A percentile compares a stretch with the other conserved stretches of the same genome.
These are phyloP conservation scores for Zoysia matrella DNA, from an alignment of 202 grass and related monocot genomes.

Conservation along the genomic window DNA sequence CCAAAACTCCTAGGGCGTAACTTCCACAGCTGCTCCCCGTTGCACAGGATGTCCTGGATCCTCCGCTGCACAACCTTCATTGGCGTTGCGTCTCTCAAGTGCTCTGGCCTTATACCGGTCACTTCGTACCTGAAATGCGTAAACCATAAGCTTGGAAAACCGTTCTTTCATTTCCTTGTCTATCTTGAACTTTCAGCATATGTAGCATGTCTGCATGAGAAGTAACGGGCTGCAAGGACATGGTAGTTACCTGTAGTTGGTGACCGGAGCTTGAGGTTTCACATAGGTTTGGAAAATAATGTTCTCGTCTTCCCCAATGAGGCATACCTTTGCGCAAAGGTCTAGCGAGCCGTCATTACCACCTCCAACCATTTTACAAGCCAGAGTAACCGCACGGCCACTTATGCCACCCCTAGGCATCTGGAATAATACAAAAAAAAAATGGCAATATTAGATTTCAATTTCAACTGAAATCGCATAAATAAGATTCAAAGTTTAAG, in stretches of 20 bases:
- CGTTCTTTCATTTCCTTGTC: not conserved
- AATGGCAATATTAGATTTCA: not conserved
- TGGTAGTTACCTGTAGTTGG: conserved; percentile 70
- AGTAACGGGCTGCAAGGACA: not conserved
- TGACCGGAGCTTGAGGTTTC: conserved; percentile 62
- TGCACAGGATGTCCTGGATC: no score
- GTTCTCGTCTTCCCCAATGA: conserved; percentile 79
- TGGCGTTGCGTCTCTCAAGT: no score
- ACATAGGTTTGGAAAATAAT: conserved; percentile 80
- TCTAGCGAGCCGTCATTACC: conserved; percentile 75
- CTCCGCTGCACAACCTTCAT: no score
- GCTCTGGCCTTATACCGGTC: no score
- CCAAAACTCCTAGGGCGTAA: conserved; percentile 59
- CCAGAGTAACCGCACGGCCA: conserved; percentile 62
- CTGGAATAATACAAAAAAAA: conserved; percentile 17
- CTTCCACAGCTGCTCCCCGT: conserved; percentile 77
- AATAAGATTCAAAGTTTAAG: not conserved
- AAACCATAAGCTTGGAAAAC: no score
- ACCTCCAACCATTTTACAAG: conserved; percentile 79
- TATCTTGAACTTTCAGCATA: not conserved
- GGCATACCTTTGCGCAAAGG: conserved; percentile 73
- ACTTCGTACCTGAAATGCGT: no score
- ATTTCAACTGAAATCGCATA: not conserved
- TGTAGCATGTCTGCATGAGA: no score
- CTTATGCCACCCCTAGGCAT: conserved; percentile 59